These are phyloP conservation scores for Cornus florida DNA, from an alignment of 148 eudicot genomes.

Conservation along the genomic window DNA sequence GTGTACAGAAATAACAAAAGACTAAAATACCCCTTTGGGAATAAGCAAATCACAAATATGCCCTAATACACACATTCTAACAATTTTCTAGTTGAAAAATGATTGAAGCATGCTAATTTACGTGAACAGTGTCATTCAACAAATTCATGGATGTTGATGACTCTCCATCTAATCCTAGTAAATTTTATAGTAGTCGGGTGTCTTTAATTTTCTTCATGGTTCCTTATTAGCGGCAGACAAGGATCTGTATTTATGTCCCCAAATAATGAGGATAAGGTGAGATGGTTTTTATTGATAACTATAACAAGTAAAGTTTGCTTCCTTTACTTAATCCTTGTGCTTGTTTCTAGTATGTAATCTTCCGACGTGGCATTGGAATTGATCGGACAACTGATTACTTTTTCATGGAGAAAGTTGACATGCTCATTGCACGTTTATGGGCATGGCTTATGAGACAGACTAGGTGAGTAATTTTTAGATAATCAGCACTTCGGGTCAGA, in stretches of 20 bases:
- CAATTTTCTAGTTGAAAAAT: not conserved
- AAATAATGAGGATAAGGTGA: conserved; percentile 1
- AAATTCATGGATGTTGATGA: not conserved
- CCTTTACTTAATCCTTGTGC: not conserved
- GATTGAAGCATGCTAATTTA: not conserved
- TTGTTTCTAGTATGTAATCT: conserved; percentile 68
- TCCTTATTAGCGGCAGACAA: not conserved
- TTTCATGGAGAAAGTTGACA: conserved; percentile 94
- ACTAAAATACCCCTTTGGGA: too few relatives aligned
- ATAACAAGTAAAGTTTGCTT: not conserved
- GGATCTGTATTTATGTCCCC: not conserved
- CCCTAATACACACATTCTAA: too few relatives aligned
- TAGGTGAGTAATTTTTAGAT: conserved; percentile 42
- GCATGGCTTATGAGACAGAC: conserved; percentile 69
- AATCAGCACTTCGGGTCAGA: not conserved
- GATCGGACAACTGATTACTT: conserved; percentile 85
- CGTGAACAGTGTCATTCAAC: not conserved
- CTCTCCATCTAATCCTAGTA: not conserved
- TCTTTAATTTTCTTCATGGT: not conserved
- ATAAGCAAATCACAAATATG: too few relatives aligned
- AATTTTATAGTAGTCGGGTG: not conserved
- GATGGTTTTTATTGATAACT: not conserved
- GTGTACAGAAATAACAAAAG: too few relatives aligned
- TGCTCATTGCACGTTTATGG: conserved; percentile 81
- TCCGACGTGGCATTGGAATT: conserved; percentile 96